Percentiles rank a stretch among this genome's conserved stretches.
Evolutionary conservation across 2,329 filamentous ascomycete species (phyloP).

Genomic region (Seiridium cupressi): DNA sequence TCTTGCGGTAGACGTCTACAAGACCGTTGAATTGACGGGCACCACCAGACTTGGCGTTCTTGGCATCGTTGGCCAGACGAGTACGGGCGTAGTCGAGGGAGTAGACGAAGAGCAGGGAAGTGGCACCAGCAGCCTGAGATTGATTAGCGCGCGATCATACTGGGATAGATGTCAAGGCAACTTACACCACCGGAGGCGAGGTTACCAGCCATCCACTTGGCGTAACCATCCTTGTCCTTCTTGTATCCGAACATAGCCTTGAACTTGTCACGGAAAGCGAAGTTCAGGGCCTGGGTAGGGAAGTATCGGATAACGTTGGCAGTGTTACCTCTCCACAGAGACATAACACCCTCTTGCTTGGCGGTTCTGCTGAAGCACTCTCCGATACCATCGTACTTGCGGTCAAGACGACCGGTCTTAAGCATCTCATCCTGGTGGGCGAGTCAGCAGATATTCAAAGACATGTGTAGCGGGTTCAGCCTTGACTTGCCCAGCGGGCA

Average conservation of each 20-base stretch:
- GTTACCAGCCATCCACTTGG: constrained; percentile 99
- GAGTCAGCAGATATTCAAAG: background rate
- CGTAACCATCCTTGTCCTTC: constrained; percentile 99
- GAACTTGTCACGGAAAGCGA: constrained; percentile 99
- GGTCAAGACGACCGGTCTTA: constrained; percentile 96
- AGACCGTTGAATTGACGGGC: constrained; percentile 99
- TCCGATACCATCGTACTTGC: constrained; percentile 88
- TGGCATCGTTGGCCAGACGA: constrained; percentile 99
- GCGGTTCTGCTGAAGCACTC: constrained; percentile 96
- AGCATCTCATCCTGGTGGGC: constrained; percentile 95
- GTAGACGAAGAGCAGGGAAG: constrained; percentile 99
- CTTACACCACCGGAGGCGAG: constrained; percentile 98
- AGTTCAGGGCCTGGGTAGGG: constrained; percentile 99
- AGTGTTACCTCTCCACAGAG: constrained; percentile 99
- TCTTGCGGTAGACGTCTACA: constrained; percentile 99
- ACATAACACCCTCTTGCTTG: constrained; percentile 87
- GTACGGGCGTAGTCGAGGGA: constrained; percentile 99
- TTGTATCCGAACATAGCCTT: constrained; percentile 99
- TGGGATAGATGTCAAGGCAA: constrained; percentile 24
- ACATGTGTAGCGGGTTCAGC: background rate
- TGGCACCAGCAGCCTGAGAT: constrained; percentile 87
- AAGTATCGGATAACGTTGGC: constrained; percentile 99
- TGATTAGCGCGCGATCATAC: background rate
- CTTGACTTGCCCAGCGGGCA: too few relatives aligned
- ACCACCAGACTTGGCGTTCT: constrained; percentile 95